Evolutionary conservation across 2,329 filamentous ascomycete species (phyloP).

Genomic region (Grosmannia serpens): DNA sequence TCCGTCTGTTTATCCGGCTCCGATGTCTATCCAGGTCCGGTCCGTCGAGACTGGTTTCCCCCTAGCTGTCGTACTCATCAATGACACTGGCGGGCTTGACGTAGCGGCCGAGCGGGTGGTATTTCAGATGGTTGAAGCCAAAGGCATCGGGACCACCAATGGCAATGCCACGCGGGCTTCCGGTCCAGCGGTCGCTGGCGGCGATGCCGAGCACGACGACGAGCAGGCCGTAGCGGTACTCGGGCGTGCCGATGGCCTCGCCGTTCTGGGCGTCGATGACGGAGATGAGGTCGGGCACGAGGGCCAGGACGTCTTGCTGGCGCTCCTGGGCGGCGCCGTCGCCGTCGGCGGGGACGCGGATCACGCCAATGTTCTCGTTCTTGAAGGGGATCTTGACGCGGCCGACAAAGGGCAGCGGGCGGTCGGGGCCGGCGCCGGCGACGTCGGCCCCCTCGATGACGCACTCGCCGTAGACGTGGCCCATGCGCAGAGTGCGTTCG

Average conservation of each 20-base stretch:
- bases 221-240: conserved; percentile 39
- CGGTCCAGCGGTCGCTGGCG: conserved; percentile 41
- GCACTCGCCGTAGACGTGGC: conserved; percentile 49
- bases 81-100: conserved; percentile 39
- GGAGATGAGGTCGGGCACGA: conserved; percentile 37
- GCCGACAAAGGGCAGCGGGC: conserved; percentile 24
- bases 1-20: no score
- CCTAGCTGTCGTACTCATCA: conserved; percentile 29
- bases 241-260: conserved; percentile 37
- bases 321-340: conserved; percentile 13
- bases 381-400: conserved; percentile 57
- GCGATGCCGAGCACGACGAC: conserved; percentile 42
- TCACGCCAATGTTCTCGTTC: conserved; percentile 60
- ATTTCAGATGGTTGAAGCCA: conserved; percentile 34
- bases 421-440: background rate
- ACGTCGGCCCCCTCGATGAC: conserved; percentile 38
- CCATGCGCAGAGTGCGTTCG: conserved; percentile 41
- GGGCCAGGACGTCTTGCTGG: conserved; percentile 29
- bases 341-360: conserved; percentile 17
- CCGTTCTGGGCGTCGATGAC: conserved; percentile 36
- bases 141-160: conserved; percentile 39
- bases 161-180: conserved; percentile 31
- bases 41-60: no score
- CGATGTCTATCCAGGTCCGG: no score
- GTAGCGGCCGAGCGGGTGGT: conserved; percentile 35